phyloP scores from a whole-genome alignment of 257 asterid genomes.

The Solanum chaucha region DNA sequence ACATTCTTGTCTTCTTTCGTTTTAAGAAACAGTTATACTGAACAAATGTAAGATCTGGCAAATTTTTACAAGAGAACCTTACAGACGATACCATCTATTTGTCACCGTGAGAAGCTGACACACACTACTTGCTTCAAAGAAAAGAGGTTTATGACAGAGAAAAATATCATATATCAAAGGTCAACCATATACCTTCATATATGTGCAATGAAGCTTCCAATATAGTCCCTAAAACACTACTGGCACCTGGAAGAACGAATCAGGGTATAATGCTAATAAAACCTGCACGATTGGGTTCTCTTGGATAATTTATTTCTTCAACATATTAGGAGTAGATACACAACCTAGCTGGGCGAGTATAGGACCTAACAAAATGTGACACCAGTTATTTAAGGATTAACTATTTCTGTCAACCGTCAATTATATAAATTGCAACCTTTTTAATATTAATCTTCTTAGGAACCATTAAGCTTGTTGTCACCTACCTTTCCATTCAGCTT shows the following conservation, averaged over 20 bases:
- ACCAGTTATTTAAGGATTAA: background rate
- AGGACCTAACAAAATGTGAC: background rate
- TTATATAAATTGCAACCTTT: background rate
- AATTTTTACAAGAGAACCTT: background rate
- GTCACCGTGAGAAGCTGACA: background rate
- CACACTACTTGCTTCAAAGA: background rate
- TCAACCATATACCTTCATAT: background rate
- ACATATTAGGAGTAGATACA: background rate
- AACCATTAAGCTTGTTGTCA: background rate
- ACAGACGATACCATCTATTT: background rate
- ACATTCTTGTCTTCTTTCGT: background rate
- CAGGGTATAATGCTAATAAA: background rate
- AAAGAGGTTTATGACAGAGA: background rate
- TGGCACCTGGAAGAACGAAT: background rate
- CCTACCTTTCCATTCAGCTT: constrained; percentile 14
- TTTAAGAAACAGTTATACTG: background rate
- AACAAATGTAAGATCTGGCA: background rate
- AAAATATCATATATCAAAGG: background rate
- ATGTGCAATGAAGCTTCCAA: background rate
- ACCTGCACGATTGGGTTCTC: background rate
- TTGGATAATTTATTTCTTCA: background rate
- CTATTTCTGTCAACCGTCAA: background rate
- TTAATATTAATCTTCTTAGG: background rate
- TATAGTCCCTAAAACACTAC: background rate
- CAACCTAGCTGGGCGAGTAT: background rate